Evolutionary conservation across 2,329 filamentous ascomycete species (phyloP), one percentile per base, ranked within the genome.

Genomic region (Pseudogymnoascus sp.): DNA sequence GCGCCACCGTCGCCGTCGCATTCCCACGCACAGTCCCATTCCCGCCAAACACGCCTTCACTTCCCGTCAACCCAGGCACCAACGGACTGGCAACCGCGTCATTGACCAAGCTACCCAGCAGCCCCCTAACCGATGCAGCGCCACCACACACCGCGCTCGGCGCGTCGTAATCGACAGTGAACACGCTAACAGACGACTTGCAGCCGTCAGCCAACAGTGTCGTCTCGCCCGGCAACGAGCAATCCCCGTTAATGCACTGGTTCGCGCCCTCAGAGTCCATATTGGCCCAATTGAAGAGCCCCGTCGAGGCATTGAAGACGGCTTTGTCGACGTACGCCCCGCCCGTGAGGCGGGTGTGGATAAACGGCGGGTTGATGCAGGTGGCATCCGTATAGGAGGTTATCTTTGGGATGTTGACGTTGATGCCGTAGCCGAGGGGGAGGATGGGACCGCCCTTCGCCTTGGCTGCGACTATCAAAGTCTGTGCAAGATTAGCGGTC

Each of bases 131-230:
- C 6, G 38, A 41, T 10, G 38, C 16, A 22, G 38, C 38, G 3
- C 38, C 38, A 41, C 38, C 38, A 41, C 38, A 41, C 4, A 11
- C 38, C 4, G 38, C 16, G 8, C 38, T 70, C 1, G 81, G 81
- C 5, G 81, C 79, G 67, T 78, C 76, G 65, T 81, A 82, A 63
- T 83, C 81, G 19, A 82, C 75, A 0, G 78, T 81, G 64, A 82
- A 83, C 0, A 81, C 72, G 0, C 73, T 77, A 2, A 83, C 76
- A 12, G 68, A 61, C 12, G 68, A 64, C 2, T 77, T 70, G 41
- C 74, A 78, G 0, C 77, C 78, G 12, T 73, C 71, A 60, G 76
- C 74, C 10, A 82, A 75, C 2, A 82, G 73, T 40, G 74, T 75
- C 0, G 79, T 81, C 74, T 84, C 81, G 0, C 81, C 79, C 0